phyloP scores from a whole-genome alignment of 2,329 filamentous ascomycete species.

The Cercospora sp. region DNA sequence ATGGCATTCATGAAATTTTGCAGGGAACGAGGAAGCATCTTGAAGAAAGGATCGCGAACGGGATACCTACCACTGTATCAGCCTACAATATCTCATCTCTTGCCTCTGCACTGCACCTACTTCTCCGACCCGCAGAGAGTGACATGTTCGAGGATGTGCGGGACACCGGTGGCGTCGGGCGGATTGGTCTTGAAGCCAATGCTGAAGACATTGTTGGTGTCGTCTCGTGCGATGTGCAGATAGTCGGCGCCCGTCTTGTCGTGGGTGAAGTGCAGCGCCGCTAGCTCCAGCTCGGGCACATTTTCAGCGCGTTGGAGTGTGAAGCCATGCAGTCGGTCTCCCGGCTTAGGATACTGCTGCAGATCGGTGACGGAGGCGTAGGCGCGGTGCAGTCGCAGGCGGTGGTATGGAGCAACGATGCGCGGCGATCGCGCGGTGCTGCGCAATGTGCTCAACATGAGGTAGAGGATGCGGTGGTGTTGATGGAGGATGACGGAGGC shows the following conservation, averaged over 20 bases:
- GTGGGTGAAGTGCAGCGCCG: slow-evolving; percentile 85
- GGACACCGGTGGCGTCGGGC: slow-evolving; percentile 91
- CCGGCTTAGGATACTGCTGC: slow-evolving; percentile 71
- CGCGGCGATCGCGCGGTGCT: slow-evolving; percentile 27
- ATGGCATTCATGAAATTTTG: slow-evolving; percentile 99
- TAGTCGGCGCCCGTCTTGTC: slow-evolving; percentile 96
- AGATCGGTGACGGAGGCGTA: slow-evolving; percentile 73
- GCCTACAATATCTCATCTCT: slow-evolving; percentile 19
- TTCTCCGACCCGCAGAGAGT: slow-evolving; percentile 94
- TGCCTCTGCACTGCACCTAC: slow-evolving; percentile 48
- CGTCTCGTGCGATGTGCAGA: slow-evolving; percentile 88
- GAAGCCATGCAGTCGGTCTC: slow-evolving; percentile 89
- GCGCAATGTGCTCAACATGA: slow-evolving; percentile 30
- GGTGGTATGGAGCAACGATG: slow-evolving; percentile 27
- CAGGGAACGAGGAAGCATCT: slow-evolving; percentile 97
- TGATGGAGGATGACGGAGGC: not conserved
- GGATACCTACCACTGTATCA: slow-evolving; percentile 65
- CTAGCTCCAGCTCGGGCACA: slow-evolving; percentile 90
- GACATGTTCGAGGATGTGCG: slow-evolving; percentile 96
- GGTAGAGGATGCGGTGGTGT: slow-evolving; percentile 2
- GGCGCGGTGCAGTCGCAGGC: slow-evolving; percentile 26
- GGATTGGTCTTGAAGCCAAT: slow-evolving; percentile 99
- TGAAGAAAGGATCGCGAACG: slow-evolving; percentile 99
- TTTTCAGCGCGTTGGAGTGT: slow-evolving; percentile 85
- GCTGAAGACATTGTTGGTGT: slow-evolving; percentile 98